Evolutionary conservation across 495 filamentous ascomycete genomes (phyloP).

Genomic region (Aspergillus funiculosus): DNA sequence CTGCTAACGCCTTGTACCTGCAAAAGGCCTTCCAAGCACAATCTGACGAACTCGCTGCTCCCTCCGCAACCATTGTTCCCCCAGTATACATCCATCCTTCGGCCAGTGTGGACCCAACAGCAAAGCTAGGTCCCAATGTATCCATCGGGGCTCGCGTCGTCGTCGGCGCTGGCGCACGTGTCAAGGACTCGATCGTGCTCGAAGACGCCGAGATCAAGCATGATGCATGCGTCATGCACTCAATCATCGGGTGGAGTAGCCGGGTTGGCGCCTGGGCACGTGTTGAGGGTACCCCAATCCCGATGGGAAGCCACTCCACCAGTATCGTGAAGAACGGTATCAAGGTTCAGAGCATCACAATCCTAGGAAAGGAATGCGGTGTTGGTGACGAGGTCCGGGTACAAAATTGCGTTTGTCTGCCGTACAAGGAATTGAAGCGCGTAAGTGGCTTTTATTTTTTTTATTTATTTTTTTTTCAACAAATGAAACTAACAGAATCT

Average conservation of each 20-base stretch:
- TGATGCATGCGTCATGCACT: slow-evolving; percentile 92
- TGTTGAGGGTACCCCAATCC: slow-evolving; percentile 92
- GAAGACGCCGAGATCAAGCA: slow-evolving; percentile 96
- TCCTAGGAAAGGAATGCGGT: slow-evolving; percentile 91
- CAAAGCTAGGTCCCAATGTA: slow-evolving; percentile 95
- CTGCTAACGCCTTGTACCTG: slow-evolving; percentile 94
- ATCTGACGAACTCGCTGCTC: slow-evolving; percentile 73
- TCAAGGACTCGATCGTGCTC: slow-evolving; percentile 94
- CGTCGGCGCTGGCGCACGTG: slow-evolving; percentile 80
- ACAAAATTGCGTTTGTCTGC: slow-evolving; percentile 97
- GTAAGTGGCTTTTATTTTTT: slow-evolving; percentile 49
- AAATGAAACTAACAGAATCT: slow-evolving; percentile 34
- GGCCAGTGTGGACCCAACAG: slow-evolving; percentile 87
- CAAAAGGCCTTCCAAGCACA: slow-evolving; percentile 86
- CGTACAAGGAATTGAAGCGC: slow-evolving; percentile 97
- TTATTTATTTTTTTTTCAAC: background rate
- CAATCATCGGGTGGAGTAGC: slow-evolving; percentile 96
- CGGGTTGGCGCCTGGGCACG: slow-evolving; percentile 95
- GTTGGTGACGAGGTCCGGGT: slow-evolving; percentile 95
- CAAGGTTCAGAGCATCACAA: slow-evolving; percentile 98
- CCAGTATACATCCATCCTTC: slow-evolving; percentile 97
- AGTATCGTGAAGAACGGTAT: slow-evolving; percentile 95
- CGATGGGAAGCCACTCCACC: slow-evolving; percentile 82
- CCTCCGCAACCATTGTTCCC: slow-evolving; percentile 83
- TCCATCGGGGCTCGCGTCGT: slow-evolving; percentile 82